Conservation (phyloP, 805 yeast genomes). For the Candida xyloterini region DNA sequence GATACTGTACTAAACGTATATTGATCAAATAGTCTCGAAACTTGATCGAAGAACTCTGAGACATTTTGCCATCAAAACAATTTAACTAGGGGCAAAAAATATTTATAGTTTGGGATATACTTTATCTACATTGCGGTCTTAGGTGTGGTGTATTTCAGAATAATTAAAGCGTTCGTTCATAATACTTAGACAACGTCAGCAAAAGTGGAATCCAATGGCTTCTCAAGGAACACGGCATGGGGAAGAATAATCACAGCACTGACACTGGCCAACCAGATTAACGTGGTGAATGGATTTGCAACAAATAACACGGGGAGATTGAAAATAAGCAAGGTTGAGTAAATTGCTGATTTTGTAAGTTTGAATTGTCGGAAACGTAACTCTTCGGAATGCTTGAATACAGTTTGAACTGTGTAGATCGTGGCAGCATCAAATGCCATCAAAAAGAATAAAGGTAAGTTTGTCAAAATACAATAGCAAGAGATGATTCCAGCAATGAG, state of each 20-base stretch:
- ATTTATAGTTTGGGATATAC: not conserved
- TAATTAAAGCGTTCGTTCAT: constrained; percentile 5
- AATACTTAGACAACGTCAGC: constrained; percentile 56
- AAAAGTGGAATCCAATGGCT: constrained; percentile 92
- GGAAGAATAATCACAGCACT: constrained; percentile 73
- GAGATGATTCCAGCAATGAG: constrained; percentile 63
- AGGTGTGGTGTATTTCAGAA: constrained; percentile 4
- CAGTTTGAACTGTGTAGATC: constrained; percentile 39
- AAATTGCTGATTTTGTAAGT: constrained; percentile 74
- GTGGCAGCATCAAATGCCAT: constrained; percentile 46
- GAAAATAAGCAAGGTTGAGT: constrained; percentile 74
- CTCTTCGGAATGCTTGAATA: constrained; percentile 27
- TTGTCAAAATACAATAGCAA: constrained; percentile 80
- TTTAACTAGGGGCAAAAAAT: not conserved
- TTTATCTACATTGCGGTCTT: constrained; percentile 1
- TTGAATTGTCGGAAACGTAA: constrained; percentile 45
- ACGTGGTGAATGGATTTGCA: constrained; percentile 85
- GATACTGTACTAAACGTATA: not conserved
- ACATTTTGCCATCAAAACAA: constrained; percentile 5
- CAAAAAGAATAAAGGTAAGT: constrained; percentile 75
- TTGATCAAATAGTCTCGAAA: not conserved
- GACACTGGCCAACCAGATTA: constrained; percentile 90
- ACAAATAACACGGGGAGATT: constrained; percentile 52
- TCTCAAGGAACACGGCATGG: constrained; percentile 90
- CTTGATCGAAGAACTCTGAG: not conserved